Percentiles rank a stretch among this genome's conserved stretches.
Evolutionary conservation across 1,284 basidiomycete genomes (phyloP).

Genomic region (Moesziomyces parantarcticus): DNA sequence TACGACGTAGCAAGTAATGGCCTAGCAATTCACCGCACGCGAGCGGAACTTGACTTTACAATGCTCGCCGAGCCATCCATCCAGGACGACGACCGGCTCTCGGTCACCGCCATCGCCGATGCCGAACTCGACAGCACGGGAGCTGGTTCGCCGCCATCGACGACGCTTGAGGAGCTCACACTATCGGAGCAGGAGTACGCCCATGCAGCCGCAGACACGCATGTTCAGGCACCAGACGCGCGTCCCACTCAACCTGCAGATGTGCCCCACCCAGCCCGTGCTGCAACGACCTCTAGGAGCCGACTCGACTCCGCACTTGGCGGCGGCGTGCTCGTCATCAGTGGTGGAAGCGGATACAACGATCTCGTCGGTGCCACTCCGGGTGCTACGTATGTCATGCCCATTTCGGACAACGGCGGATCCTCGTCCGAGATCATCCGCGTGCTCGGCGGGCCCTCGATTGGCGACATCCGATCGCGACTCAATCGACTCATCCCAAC

Average conservation of each 20-base stretch:
- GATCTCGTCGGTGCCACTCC: conserved; percentile 71
- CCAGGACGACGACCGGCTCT: conserved; percentile 16
- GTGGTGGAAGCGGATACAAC: conserved; percentile 72
- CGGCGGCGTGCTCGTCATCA: conserved; percentile 68
- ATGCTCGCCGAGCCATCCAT: conserved; percentile 15
- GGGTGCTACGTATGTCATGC: conserved; percentile 67
- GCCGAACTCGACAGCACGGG: conserved; percentile 37
- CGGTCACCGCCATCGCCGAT: conserved; percentile 13
- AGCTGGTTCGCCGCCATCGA: conserved; percentile 27
- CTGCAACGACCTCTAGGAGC: background rate
- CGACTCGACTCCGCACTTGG: conserved; percentile 24
- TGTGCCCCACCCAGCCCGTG: background rate
- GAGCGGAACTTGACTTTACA: background rate
- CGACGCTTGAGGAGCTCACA: conserved; percentile 4
- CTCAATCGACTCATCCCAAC: conserved; percentile 82
- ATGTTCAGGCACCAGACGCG: background rate
- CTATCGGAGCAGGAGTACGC: background rate
- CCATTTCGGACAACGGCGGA: conserved; percentile 78
- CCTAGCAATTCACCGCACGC: background rate
- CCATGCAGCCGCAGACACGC: background rate
- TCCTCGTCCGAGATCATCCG: conserved; percentile 61
- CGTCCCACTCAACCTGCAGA: conserved; percentile 1
- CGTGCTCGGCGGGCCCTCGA: conserved; percentile 60
- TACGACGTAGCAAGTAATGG: background rate
- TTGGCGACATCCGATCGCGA: conserved; percentile 75